Conservation (phyloP, 192 early-diverging fungal species). For the Dissophora globulifera region DNA sequence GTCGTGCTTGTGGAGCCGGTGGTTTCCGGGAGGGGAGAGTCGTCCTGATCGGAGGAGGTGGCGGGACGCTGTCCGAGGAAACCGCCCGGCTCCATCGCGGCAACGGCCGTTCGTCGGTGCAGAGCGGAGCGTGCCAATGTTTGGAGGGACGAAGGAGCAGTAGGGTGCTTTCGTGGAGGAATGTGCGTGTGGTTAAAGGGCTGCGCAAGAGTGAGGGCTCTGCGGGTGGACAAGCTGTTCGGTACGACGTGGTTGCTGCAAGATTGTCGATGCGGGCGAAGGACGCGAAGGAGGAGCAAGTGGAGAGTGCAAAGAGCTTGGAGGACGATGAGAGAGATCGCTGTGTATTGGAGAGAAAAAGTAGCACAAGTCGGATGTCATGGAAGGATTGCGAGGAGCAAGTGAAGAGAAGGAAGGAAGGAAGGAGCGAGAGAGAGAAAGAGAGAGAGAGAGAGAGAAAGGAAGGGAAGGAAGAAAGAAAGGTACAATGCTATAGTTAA, state of each 20-base stretch:
- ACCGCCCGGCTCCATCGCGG: constrained; percentile 24
- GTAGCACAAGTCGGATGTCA: no score
- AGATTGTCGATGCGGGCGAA: constrained; percentile 10
- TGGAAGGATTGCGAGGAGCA: neutral
- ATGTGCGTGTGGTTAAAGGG: neutral
- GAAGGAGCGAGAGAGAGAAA: no score
- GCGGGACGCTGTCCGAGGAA: constrained; percentile 14
- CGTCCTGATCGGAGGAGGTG: constrained; percentile 18
- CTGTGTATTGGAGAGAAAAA: neutral
- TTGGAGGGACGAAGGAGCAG: no score
- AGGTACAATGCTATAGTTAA: no score
- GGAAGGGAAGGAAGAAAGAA: no score
- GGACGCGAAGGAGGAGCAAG: neutral
- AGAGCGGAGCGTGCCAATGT: neutral
- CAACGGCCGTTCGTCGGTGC: constrained; percentile 20
- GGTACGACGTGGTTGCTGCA: no score
- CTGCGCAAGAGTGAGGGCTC: neutral
- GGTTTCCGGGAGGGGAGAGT: constrained; percentile 26
- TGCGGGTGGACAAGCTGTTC: no score
- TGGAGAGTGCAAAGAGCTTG: no score
- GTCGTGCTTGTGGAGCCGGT: constrained; percentile 33
- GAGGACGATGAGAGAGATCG: neutral
- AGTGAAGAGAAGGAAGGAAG: neutral
- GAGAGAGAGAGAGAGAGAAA: no score
- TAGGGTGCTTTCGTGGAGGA: neutral